Conservation (phyloP, 495 filamentous ascomycete species). For the Tuber borchii region DNA sequence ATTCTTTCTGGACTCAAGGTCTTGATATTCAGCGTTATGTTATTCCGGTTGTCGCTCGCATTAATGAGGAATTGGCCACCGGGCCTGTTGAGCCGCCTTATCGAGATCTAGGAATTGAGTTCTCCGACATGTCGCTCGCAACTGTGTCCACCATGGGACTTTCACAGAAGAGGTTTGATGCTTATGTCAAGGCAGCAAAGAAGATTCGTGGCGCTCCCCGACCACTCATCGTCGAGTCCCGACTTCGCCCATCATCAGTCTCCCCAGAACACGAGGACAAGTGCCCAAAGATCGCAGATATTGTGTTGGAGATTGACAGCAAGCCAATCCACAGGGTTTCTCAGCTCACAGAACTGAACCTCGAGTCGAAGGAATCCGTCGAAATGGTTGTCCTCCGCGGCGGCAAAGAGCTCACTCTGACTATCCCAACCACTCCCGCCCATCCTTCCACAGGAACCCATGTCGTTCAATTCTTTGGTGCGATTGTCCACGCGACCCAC, state of each 20-base stretch:
- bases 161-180: conserved; percentile 36
- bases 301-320: conserved; percentile 41
- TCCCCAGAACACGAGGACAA: conserved; percentile 31
- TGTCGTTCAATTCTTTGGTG: conserved; percentile 42
- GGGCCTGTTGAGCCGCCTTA: conserved; percentile 30
- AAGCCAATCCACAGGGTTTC: conserved; percentile 39
- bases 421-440: conserved; percentile 35
- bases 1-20: conserved; percentile 41
- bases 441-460: conserved; percentile 34
- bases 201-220: conserved; percentile 40
- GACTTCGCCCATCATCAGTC: conserved; percentile 30
- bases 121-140: conserved; percentile 42
- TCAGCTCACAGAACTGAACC: conserved; percentile 36
- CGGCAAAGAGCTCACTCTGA: conserved; percentile 38
- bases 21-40: conserved; percentile 40
- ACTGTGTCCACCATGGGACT: conserved; percentile 41
- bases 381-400: conserved; percentile 42
- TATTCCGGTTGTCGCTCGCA: conserved; percentile 36
- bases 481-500: conserved; percentile 40
- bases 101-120: conserved; percentile 41
- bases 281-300: conserved; percentile 38
- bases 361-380: conserved; percentile 37
- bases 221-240: conserved; percentile 40
- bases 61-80: conserved; percentile 24
- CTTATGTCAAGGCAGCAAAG: conserved; percentile 42